These are phyloP conservation scores for Fusarium sarcochroum DNA, from an alignment of 2,329 filamentous ascomycete species.

Conservation along the genomic window DNA sequence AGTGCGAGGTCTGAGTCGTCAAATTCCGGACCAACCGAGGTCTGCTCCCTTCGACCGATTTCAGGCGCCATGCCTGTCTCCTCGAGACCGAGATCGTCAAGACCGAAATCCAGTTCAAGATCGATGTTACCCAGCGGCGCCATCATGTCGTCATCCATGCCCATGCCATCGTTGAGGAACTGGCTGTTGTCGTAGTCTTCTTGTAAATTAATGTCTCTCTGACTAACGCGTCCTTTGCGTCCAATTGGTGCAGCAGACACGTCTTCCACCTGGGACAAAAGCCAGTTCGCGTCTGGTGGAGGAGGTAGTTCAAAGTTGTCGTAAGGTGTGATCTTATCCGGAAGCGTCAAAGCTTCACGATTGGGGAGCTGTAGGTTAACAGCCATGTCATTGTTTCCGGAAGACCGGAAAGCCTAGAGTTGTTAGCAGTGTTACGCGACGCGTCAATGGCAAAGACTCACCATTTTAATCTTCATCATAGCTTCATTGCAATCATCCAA, in stretches of 20 bases:
- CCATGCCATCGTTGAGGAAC: conserved; percentile 78
- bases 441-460: conserved; percentile 57
- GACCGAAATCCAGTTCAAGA: conserved; percentile 80
- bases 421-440: conserved; percentile 50
- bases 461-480: conserved; percentile 98
- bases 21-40: conserved; percentile 48
- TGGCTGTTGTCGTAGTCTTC: conserved; percentile 83
- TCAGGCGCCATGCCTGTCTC: conserved; percentile 75
- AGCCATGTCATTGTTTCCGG: conserved; percentile 96
- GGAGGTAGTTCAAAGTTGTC: conserved; percentile 84
- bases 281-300: conserved; percentile 88
- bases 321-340: conserved; percentile 92
- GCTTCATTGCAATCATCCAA: conserved; percentile 98
- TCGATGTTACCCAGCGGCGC: conserved; percentile 76
- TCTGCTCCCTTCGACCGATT: conserved; percentile 83
- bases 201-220: conserved; percentile 77
- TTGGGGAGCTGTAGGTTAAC: conserved; percentile 84
- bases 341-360: conserved; percentile 87
- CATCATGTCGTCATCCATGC: conserved; percentile 70
- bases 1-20: conserved; percentile 73
- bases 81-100: conserved; percentile 80
- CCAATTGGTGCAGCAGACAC: conserved; percentile 66
- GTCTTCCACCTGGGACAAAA: conserved; percentile 82
- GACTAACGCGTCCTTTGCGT: conserved; percentile 70
- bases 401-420: conserved; percentile 88